Conservation (phyloP, 805 yeast genomes). For the Kodamaea restingae region DNA sequence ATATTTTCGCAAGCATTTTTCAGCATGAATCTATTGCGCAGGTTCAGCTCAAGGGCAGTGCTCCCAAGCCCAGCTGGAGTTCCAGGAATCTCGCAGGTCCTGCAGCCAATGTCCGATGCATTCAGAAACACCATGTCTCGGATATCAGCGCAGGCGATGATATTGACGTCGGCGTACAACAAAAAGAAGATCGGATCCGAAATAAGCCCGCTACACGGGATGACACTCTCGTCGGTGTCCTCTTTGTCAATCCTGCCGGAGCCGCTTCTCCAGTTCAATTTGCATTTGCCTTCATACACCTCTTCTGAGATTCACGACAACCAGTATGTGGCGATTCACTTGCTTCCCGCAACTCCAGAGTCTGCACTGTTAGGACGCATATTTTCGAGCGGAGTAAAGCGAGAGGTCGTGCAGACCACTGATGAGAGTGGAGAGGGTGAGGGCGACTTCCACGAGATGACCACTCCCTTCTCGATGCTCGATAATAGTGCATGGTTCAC, state of each 20-base stretch:
- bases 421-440: conserved; percentile 27
- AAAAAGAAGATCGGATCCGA: neutral
- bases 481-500: conserved; percentile 30
- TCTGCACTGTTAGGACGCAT: conserved; percentile 59
- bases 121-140: conserved; percentile 36
- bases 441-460: conserved; percentile 40
- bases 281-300: conserved; percentile 83
- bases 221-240: conserved; percentile 82
- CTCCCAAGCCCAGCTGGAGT: neutral
- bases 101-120: conserved; percentile 9
- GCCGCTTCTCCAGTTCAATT: conserved; percentile 79
- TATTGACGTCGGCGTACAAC: conserved; percentile 32
- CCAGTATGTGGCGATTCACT: conserved; percentile 64
- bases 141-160: conserved; percentile 41
- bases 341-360: conserved; percentile 56
- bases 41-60: conserved; percentile 2
- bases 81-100: neutral
- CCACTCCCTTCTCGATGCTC: conserved; percentile 51
- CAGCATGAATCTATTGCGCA: conserved; percentile 2
- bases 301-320: conserved; percentile 60
- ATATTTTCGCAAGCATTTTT: no score
- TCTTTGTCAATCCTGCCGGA: conserved; percentile 75
- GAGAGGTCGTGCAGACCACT: conserved; percentile 28
- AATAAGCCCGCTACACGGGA: conserved; percentile 50
- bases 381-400: conserved; percentile 59